Conservation (phyloP, 140 eudicot genomes). For the Oenanthe javanica region DNA sequence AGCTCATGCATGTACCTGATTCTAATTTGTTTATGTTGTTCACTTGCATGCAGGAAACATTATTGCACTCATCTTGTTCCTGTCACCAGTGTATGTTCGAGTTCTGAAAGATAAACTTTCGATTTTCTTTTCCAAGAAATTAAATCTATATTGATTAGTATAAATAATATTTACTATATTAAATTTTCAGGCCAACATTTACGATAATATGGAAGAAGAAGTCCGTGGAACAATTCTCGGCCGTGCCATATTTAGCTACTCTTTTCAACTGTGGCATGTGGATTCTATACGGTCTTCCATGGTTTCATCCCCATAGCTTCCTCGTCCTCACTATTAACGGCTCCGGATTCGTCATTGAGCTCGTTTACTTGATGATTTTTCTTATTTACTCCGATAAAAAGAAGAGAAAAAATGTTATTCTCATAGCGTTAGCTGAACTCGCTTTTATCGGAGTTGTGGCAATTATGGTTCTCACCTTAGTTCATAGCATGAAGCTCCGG, state of each 20-base stretch:
- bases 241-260: conserved; percentile 75
- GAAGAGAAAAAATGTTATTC: conserved; percentile 37
- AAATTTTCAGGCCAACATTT: conserved; percentile 75
- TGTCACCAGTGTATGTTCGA: conserved; percentile 77
- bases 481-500: conserved; percentile 52
- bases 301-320: conserved; percentile 74
- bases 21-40: conserved; percentile 11
- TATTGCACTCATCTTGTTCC: conserved; percentile 63
- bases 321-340: conserved; percentile 80
- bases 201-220: conserved; percentile 51
- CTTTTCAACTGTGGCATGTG: conserved; percentile 84
- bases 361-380: conserved; percentile 49
- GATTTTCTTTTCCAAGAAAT: not conserved
- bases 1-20: not conserved
- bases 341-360: conserved; percentile 58
- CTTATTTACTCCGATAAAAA: conserved; percentile 38
- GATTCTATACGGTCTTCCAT: conserved; percentile 82
- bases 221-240: conserved; percentile 74
- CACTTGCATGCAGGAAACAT: conserved; percentile 53
- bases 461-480: conserved; percentile 43
- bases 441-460: conserved; percentile 42
- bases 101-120: not conserved
- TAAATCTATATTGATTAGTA: not conserved
- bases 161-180: not conserved
- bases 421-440: conserved; percentile 37